Base-by-base conservation (phyloP, 179 eudicot genomes). In the Beta lomatogona region DNA sequence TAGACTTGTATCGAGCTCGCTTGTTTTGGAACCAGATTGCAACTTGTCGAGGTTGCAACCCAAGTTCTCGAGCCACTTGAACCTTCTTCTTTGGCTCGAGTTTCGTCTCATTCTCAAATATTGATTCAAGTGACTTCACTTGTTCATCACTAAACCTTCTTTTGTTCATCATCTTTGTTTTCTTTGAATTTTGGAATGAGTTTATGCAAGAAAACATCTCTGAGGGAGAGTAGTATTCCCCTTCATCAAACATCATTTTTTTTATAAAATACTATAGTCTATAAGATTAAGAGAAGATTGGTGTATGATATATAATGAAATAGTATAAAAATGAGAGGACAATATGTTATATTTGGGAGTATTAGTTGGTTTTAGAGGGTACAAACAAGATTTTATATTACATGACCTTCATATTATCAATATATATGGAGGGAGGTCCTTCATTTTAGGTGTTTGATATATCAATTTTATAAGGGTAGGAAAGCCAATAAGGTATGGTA, bases 11-110 rank as follows among this genome's bases (percentile, higher is more conserved):
- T 4, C 96, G 87, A 71, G 96, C 96, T 61, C 96, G 83, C 80
- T 86, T 89, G 76, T 92, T 92, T 85, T 92, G 96, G 64, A 92
- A 92, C 96, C 96, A 92, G 15, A 92, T 92, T 0, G 93, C 93
- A 9, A 92, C 93, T 75, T 92, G 95, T 2, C 95, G 83, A 0
- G 95, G 93, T 13, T 92, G 90, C 45, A 92, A 75, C 0, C 92
- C 94, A 1, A 91, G 85, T 53, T 92, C 90, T 48, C 77, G 77
- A 10, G 96, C 93, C 52, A 91, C 76, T 85, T 91, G 88, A 16
- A 85, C 70, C 83, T 91, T 92, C 85, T 86, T 88, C 80, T 84
- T 83, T 0, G 88, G 86, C 57, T 88, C 90, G 0, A 85, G 81
- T 72, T 83, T 88, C 19, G 86, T 71, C 82, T 88, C 90, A 58